Evolutionary conservation across 2,329 filamentous ascomycete genomes (phyloP), one percentile per base, ranked within the genome.

Genomic region (Aspergillus pseudoviridinutans): DNA sequence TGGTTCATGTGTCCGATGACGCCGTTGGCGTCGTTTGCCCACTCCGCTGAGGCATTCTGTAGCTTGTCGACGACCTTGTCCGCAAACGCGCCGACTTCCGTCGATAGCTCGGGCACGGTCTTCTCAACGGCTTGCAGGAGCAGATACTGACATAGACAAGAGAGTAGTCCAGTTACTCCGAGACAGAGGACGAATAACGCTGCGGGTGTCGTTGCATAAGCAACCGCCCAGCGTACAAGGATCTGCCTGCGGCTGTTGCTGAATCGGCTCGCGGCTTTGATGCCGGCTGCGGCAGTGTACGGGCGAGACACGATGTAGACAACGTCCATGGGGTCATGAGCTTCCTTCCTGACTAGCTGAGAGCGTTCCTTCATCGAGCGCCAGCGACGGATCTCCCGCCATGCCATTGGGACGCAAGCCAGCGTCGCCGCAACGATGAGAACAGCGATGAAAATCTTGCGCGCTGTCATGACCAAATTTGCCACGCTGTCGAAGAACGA

Each of bases 101-200:
- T 76, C 10, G 89, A 85, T 28, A 97, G 81, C 20, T 81, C 86
- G 0, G 92, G 92, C 0, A 92, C 87, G 68, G 93, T 84, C 68
- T 88, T 84, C 71, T 92, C 80, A 54, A 97, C 82, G 1, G 84
- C 79, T 60, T 80, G 84, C 54, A 96, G 83, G n/a, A 97, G 79
- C 55, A 93, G 81, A 63, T 84, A 89, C 77, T 96, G 92, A 72
- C 89, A 94, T 38, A 92, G 79, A 72, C 91, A 95, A 25, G 89
- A 86, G 66, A 96, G 84, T 49, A 95, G 83, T 3, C 92, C 92
- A 1, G 92, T 91, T 9, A 95, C 68, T 9, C 89, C 92, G 44
- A 97, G 85, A 4, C 88, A 87, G 6, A 97, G 82, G 5, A 97
- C 84, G 67, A 97, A 92, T n/a, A 97, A 79, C 20, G 92, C 92